Percentiles rank a stretch among this genome's conserved stretches.
These are phyloP conservation scores for Sequoiadendron giganteum DNA, from an alignment of 75 land plant species.

Conservation along the genomic window DNA sequence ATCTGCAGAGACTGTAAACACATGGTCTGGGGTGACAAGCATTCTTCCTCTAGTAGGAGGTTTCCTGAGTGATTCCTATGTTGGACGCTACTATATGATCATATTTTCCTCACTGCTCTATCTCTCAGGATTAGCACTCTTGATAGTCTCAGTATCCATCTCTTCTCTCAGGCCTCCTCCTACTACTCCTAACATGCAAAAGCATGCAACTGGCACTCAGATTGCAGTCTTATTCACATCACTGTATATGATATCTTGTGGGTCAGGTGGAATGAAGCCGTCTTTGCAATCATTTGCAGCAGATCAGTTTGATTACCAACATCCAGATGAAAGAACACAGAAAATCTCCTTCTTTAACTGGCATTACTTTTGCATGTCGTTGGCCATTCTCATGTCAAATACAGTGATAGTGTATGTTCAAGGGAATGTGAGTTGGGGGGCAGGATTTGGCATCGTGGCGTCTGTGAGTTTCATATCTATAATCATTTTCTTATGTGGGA, in stretches of 20 bases:
- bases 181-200: too few species aligned
- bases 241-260: not conserved
- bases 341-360: too few species aligned
- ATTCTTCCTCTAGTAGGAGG: conserved; percentile 24
- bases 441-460: too few species aligned
- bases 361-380: too few species aligned
- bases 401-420: too few species aligned
- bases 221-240: not conserved
- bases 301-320: too few species aligned
- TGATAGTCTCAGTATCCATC: not conserved
- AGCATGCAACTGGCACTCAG: not conserved
- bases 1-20: conserved; percentile 22
- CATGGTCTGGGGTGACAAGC: conserved; percentile 21
- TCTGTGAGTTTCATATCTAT: too few species aligned
- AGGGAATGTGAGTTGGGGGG: too few species aligned
- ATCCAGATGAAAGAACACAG: too few species aligned
- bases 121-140: conserved; percentile 6
- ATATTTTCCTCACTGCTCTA: conserved; percentile 20
- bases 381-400: too few species aligned
- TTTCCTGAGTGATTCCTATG: conserved; percentile 18
- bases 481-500: too few species aligned
- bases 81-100: conserved; percentile 21
- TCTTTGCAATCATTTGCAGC: not conserved
- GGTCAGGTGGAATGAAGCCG: not conserved
- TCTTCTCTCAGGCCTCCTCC: not conserved